Evolutionary conservation across 805 yeast genomes (phyloP), one percentile per base, ranked within the genome.

Genomic region (Torulaspora maleeae): DNA sequence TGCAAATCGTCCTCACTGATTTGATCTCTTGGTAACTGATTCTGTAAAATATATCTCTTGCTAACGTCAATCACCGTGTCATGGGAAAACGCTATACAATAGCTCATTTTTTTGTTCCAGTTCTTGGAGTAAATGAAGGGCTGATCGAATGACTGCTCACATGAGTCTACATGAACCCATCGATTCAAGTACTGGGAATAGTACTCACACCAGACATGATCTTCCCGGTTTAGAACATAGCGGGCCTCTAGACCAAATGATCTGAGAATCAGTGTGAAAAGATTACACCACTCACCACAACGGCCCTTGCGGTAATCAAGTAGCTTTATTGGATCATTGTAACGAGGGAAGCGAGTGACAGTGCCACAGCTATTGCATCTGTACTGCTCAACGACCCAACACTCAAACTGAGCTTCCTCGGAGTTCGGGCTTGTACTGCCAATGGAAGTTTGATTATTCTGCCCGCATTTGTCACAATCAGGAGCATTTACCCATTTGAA

Each of bases 201-300:
- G 55, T 84, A 83, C 59, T 91, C 98, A 56, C 95, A 84, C 98
- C 98, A 91, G 1, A 87, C 97, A 62, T 91, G 98, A 61, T 91
- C 98, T 61, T 91, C 98, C 6, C 77, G 70, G 62, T 88, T 89
- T 95, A 95, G 86, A 2, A 90, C 69, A 58, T 83, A 89, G 41
- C 98, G 67, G 1, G 78, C 77, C 22, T 79, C 70, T 4, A 80
- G 58, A 0, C 83, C 86, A 35, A 90, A 67, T 0, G 95, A 79
- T 22, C 80, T 72, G 43, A 90, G 67, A 2, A 89, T 66, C 28
- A 87, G 68, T 36, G 85, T 74, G 60, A 90, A 89, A 51, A 91
- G 79, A 54, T 86, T 85, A 44, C 90, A 91, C 95, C 95, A 91
- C 63, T 91, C 98, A 1, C 98, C 98, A 66, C 98, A 91, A 38